phyloP scores from a whole-genome alignment of 1,284 basidiomycete genomes.

The Heterobasidion occidentale region DNA sequence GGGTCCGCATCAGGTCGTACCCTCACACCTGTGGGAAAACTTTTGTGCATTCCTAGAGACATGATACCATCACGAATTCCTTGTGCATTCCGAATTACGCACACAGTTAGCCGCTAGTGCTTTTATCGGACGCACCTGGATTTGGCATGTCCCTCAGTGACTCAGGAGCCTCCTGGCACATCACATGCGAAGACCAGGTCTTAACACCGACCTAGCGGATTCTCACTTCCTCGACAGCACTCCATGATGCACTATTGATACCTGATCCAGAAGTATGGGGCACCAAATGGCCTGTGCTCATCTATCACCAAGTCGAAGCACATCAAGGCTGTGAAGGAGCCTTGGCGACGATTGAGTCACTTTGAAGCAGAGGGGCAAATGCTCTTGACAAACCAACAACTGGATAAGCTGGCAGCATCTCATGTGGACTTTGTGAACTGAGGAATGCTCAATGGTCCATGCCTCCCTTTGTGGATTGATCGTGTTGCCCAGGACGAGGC shows the following conservation, averaged over 20 bases:
- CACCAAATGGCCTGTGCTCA: slow-evolving; percentile 16
- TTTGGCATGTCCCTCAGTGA: too few relatives aligned
- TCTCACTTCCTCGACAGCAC: slow-evolving; percentile 15
- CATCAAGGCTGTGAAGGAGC: slow-evolving; percentile 17
- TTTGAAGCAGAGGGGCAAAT: slow-evolving; percentile 16
- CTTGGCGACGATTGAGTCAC: slow-evolving; percentile 14
- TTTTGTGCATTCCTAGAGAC: too few relatives aligned
- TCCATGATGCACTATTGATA: slow-evolving; percentile 9
- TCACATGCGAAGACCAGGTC: too few relatives aligned
- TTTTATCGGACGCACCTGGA: too few relatives aligned
- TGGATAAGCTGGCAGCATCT: background rate
- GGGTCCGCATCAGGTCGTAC: too few relatives aligned
- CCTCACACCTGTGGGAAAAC: too few relatives aligned
- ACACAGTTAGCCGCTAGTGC: too few relatives aligned
- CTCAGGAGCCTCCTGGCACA: too few relatives aligned
- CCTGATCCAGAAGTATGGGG: slow-evolving; percentile 10
- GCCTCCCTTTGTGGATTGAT: background rate
- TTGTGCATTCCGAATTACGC: too few relatives aligned
- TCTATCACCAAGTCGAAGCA: slow-evolving; percentile 20
- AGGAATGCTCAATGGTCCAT: background rate
- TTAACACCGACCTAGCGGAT: background rate
- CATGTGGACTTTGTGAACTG: background rate
- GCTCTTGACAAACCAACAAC: slow-evolving; percentile 1
- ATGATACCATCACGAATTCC: too few relatives aligned
- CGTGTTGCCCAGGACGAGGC: background rate